Evolutionary conservation across 2,329 filamentous ascomycete genomes (phyloP), one percentile per base, ranked within the genome.

Genomic region (Ophiostoma triangulosporum): DNA sequence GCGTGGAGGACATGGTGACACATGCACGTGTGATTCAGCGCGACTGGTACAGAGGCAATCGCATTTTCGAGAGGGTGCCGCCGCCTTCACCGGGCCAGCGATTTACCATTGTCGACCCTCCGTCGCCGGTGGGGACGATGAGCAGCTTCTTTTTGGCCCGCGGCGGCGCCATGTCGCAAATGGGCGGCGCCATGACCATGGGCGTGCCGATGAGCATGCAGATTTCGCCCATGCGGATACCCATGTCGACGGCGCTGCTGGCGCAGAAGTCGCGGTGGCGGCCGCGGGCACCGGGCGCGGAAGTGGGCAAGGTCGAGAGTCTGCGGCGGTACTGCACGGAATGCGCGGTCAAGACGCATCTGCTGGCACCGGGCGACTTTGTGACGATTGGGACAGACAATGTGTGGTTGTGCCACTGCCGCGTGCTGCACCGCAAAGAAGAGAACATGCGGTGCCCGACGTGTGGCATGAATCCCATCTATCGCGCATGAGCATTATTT

Each of bases 301-400:
- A 53, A 3, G 52, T 56, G 0, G 57, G 57, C 48, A 51, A 56
- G 40, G 50, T 61, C 17, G 57, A 60, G 52, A 55, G 45, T 8
- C 52, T 61, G 29, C 57, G 54, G 2, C 48, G 53, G 9, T 61
- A 61, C 52, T 61, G 60, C 54, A 56, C 59, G 3, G 31, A 36
- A 11, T 61, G 60, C 17, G 57, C 57, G 4, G 46, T 61, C 8
- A 15, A 54, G 24, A 40, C 55, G 7, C 33, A 38, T 1, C 55
- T 61, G 24, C 31, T 52, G 11, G n/a, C 45, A 0, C 43, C 56
- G 1, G 55, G 56, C 1, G 57, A 59, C 12, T 26, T 56, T 9
- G 53, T 57, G 6, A 48, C 49, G 22, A 52, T 54, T 3, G 43
- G 33, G 12, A 24, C 7, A 12, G 54, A 50, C 8, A n/a, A 32